Conservation (phyloP, 2,329 filamentous ascomycete genomes). For the Pseudonectria foliicola region DNA sequence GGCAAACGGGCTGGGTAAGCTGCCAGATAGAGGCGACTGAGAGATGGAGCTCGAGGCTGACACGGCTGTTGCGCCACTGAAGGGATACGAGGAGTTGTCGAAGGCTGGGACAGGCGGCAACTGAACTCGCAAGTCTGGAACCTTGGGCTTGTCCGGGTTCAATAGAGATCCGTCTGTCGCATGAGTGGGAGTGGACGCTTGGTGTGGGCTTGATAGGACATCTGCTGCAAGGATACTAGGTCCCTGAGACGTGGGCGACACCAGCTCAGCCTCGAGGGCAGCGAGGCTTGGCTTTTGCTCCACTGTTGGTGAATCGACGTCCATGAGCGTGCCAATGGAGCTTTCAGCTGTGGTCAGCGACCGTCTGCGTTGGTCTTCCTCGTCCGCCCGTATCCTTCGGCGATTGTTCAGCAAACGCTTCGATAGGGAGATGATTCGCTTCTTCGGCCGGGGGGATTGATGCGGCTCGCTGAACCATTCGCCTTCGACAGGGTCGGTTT, state of each 20-base stretch:
- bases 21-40: conserved; percentile 44
- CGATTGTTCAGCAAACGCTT: conserved; percentile 45
- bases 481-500: conserved; percentile 48
- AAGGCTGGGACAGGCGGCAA: conserved; percentile 50
- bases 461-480: conserved; percentile 42
- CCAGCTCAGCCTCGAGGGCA: conserved; percentile 14
- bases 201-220: conserved; percentile 20
- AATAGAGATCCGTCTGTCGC: no score
- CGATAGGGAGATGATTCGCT: conserved; percentile 46
- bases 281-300: conserved; percentile 22
- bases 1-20: conserved; percentile 36
- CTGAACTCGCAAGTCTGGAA: conserved; percentile 45
- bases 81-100: conserved; percentile 30
- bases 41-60: conserved; percentile 36
- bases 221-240: conserved; percentile 25
- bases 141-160: conserved; percentile 27
- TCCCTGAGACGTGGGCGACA: conserved; percentile 15
- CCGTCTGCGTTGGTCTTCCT: conserved; percentile 28
- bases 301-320: conserved; percentile 30
- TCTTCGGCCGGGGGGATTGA: conserved; percentile 33
- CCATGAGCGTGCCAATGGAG: conserved; percentile 30
- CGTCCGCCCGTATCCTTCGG: conserved; percentile 34
- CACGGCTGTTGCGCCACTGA: conserved; percentile 37
- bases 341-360: conserved; percentile 11
- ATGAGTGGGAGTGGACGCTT: neutral